phyloP scores from a whole-genome alignment of 1,284 basidiomycete species.

The Rugosomyces carneus region DNA sequence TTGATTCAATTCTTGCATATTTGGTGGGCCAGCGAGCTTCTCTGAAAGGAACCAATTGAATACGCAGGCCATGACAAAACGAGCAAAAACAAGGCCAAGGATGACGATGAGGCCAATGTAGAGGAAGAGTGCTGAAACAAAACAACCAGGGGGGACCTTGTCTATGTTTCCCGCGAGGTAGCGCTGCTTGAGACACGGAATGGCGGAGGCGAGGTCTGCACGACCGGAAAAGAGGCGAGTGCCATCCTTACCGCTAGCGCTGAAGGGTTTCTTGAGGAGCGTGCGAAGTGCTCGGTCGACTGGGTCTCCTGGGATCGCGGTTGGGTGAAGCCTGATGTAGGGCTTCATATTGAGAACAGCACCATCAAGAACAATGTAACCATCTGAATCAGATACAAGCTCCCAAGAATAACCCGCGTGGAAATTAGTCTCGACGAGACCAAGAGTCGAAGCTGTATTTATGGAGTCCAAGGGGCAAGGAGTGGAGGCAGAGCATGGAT shows the following conservation, averaged over 20 bases:
- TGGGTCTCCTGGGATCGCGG: conserved; percentile 62
- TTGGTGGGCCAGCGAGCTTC: conserved; percentile 69
- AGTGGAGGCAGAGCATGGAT: conserved; percentile 56
- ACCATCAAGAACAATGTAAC: conserved; percentile 89
- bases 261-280: conserved; percentile 47
- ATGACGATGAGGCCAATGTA: conserved; percentile 92
- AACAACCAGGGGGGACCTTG: conserved; percentile 95
- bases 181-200: conserved; percentile 77
- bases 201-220: conserved; percentile 56
- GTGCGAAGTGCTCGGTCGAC: conserved; percentile 84
- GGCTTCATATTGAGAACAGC: conserved; percentile 90
- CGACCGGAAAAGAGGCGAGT: conserved; percentile 81
- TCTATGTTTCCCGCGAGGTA: conserved; percentile 95
- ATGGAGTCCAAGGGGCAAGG: conserved; percentile 61
- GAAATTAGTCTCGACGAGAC: conserved; percentile 57
- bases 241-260: conserved; percentile 76
- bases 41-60: conserved; percentile 95
- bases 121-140: conserved; percentile 85
- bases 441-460: conserved; percentile 53
- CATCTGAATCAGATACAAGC: conserved; percentile 61
- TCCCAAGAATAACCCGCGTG: conserved; percentile 86
- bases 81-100: conserved; percentile 82
- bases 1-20: conserved; percentile 60
- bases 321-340: conserved; percentile 76
- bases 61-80: conserved; percentile 93